A percentile compares a stretch with the other conserved stretches of the same genome.
Conservation (phyloP, 2,329 filamentous ascomycete species). For the Dothistroma septosporum region DNA sequence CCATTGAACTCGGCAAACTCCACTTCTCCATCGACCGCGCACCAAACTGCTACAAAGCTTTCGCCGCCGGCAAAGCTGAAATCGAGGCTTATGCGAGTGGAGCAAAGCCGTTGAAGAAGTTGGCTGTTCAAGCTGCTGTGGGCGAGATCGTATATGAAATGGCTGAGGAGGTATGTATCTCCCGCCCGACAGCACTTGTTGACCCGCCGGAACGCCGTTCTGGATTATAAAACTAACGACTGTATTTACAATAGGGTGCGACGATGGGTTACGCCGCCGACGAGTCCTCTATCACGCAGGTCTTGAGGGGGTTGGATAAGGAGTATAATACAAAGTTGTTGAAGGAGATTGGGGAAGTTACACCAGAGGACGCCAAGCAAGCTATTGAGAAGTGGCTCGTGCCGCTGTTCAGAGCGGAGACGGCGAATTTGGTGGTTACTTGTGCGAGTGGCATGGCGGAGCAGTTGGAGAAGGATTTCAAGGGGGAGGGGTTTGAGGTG, state of each 20-base stretch:
- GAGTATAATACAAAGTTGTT: conserved; percentile 77
- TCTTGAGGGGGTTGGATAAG: conserved; percentile 69
- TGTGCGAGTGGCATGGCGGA: conserved; percentile 82
- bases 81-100: conserved; percentile 72
- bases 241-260: background rate
- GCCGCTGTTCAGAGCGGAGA: conserved; percentile 73
- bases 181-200: conserved; percentile 41
- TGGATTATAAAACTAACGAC: too few relatives aligned
- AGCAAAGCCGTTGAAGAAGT: conserved; percentile 66
- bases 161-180: conserved; percentile 83
- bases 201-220: too few relatives aligned
- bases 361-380: conserved; percentile 68
- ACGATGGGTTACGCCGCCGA: conserved; percentile 62
- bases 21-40: conserved; percentile 86
- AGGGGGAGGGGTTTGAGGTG: conserved; percentile 71
- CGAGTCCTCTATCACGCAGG: conserved; percentile 76
- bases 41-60: conserved; percentile 83
- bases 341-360: conserved; percentile 70
- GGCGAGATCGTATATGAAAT: conserved; percentile 81
- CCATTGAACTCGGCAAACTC: conserved; percentile 73
- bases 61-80: conserved; percentile 68
- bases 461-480: conserved; percentile 71
- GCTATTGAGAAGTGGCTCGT: conserved; percentile 72
- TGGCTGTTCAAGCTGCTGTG: conserved; percentile 84
- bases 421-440: conserved; percentile 80